phyloP scores from a whole-genome alignment of 1,284 basidiomycete genomes.

The Pseudozyma thailandica region DNA sequence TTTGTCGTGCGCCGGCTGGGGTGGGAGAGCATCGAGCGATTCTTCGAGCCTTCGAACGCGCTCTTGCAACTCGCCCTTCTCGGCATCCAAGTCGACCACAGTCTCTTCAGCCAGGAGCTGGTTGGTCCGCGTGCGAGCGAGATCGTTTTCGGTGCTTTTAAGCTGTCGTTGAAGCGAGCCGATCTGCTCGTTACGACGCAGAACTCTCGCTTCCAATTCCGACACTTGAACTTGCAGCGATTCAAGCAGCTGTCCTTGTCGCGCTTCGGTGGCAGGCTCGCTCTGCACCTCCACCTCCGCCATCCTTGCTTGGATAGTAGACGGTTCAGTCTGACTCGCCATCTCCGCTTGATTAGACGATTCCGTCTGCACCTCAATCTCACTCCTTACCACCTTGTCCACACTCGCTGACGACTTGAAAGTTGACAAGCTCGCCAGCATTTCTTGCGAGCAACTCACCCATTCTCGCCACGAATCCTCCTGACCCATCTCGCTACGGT shows the following conservation, averaged over 20 bases:
- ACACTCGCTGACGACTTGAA: not conserved
- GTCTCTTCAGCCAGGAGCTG: slow-evolving; percentile 35
- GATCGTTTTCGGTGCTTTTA: slow-evolving; percentile 14
- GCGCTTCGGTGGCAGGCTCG: too few species aligned
- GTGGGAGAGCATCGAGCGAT: not conserved
- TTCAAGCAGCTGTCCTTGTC: not conserved
- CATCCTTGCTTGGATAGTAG: not conserved
- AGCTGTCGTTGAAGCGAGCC: slow-evolving; percentile 39
- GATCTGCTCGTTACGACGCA: slow-evolving; percentile 51
- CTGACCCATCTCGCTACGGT: not conserved
- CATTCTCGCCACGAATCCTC: too few species aligned
- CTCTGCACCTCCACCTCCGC: not conserved
- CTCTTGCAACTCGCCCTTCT: slow-evolving; percentile 1
- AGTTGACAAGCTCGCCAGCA: too few species aligned
- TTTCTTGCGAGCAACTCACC: too few species aligned
- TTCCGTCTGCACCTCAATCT: not conserved
- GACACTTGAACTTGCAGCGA: slow-evolving; percentile 4
- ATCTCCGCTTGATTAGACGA: too few species aligned
- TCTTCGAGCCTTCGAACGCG: slow-evolving; percentile 5
- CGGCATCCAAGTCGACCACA: slow-evolving; percentile 23
- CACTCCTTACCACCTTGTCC: not conserved
- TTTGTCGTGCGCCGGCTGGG: not conserved
- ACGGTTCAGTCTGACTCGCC: not conserved
- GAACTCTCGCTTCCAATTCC: slow-evolving; percentile 29
- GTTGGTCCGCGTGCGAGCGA: slow-evolving; percentile 33